These are phyloP conservation scores for Davidsoniella australis DNA, from an alignment of 2,329 filamentous ascomycete species.

Conservation along the genomic window DNA sequence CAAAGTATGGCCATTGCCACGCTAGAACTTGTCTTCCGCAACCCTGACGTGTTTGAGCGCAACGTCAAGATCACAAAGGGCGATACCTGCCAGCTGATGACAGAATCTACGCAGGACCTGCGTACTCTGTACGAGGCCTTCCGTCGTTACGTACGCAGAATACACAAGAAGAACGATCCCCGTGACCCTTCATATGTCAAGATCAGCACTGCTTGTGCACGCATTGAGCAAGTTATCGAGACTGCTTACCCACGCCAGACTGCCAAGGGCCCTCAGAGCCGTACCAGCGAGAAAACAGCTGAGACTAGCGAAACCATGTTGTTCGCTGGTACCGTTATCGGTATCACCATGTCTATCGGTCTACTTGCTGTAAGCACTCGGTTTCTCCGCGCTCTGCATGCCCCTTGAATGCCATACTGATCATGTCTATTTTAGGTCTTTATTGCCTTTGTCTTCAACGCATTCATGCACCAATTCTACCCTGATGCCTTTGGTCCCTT, in stretches of 20 bases:
- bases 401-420: not conserved
- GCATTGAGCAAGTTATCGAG: constrained; percentile 95
- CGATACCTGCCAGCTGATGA: constrained; percentile 80
- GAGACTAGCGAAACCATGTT: constrained; percentile 44
- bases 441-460: constrained; percentile 12
- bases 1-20: constrained; percentile 97
- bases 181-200: constrained; percentile 81
- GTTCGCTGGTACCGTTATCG: constrained; percentile 48
- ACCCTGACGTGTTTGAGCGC: constrained; percentile 65
- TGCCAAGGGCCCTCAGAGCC: constrained; percentile 34
- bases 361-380: constrained; percentile 54
- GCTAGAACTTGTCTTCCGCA: constrained; percentile 79
- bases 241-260: constrained; percentile 76
- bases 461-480: constrained; percentile 8
- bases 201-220: constrained; percentile 70
- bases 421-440: constrained; percentile 3
- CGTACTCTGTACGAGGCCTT: constrained; percentile 68
- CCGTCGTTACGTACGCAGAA: constrained; percentile 57
- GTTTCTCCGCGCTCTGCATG: not conserved
- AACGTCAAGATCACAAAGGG: constrained; percentile 97
- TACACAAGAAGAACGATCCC: constrained; percentile 87
- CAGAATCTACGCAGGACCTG: constrained; percentile 81
- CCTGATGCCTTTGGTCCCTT: not conserved
- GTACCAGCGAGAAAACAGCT: constrained; percentile 26
- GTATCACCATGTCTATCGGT: constrained; percentile 55